phyloP scores from a whole-genome alignment of 1,139 yeast genomes.

The Kodamaea suecica region DNA sequence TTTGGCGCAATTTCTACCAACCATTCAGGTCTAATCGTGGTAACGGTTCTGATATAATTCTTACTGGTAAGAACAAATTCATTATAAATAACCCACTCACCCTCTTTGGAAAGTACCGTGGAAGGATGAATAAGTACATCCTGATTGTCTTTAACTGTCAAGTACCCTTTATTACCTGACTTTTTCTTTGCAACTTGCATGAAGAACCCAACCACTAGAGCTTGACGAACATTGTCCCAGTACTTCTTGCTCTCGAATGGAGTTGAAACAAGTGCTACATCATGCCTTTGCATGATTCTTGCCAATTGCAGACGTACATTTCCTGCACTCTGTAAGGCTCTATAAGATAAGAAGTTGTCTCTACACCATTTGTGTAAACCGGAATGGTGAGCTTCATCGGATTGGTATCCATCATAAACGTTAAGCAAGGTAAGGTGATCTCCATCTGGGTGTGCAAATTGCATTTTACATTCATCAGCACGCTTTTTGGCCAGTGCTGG shows the following conservation, averaged over 20 bases:
- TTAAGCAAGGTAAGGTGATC: constrained; percentile 90
- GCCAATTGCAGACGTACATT: constrained; percentile 81
- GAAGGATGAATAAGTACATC: constrained; percentile 93
- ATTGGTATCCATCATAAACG: constrained; percentile 80
- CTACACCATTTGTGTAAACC: constrained; percentile 84
- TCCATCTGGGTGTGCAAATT: constrained; percentile 91
- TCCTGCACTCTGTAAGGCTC: constrained; percentile 81
- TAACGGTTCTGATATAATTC: constrained; percentile 91
- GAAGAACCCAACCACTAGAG: constrained; percentile 89
- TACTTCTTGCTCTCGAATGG: constrained; percentile 63
- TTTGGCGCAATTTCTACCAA: constrained; percentile 78
- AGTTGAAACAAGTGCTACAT: constrained; percentile 68
- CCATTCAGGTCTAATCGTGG: constrained; percentile 92
- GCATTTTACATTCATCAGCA: constrained; percentile 87
- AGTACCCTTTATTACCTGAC: constrained; percentile 68
- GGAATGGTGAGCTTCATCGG: constrained; percentile 60
- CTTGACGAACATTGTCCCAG: constrained; percentile 75
- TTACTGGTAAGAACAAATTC: constrained; percentile 93
- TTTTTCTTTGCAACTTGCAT: constrained; percentile 96
- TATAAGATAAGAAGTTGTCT: constrained; percentile 77
- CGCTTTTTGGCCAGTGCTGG: constrained; percentile 85
- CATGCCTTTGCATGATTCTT: constrained; percentile 79
- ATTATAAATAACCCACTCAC: constrained; percentile 91
- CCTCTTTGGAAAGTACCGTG: constrained; percentile 79
- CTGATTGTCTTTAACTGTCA: constrained; percentile 92